These are phyloP conservation scores for Mycena vulgaris DNA, from an alignment of 768 basidiomycete genomes.

Conservation along the genomic window DNA sequence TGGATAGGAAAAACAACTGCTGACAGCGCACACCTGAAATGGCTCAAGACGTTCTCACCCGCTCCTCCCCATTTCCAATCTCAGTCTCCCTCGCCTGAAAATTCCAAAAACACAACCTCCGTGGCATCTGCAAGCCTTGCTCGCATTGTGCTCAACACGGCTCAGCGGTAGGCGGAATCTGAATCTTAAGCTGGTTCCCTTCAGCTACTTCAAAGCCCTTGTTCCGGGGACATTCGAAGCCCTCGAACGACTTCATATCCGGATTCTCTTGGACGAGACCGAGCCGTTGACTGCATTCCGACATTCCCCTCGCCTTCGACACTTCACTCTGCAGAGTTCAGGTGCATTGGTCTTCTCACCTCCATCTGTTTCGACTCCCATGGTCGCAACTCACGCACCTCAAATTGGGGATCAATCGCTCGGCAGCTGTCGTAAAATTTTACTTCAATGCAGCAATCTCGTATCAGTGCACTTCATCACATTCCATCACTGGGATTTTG, in stretches of 20 bases:
- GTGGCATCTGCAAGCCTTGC: not conserved
- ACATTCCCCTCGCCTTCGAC: slow-evolving; percentile 14
- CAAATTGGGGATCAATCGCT: not conserved
- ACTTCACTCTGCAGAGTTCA: not conserved
- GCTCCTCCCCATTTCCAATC: slow-evolving; percentile 22
- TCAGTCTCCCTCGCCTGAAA: slow-evolving; percentile 8
- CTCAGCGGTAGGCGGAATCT: not conserved
- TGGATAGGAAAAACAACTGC: not conserved
- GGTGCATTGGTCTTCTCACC: not conserved
- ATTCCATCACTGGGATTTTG: not conserved
- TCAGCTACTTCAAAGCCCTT: not conserved
- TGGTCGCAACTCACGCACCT: slow-evolving; percentile 19
- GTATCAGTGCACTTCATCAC: not conserved
- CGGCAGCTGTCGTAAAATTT: not conserved
- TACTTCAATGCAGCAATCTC: slow-evolving; percentile 19
- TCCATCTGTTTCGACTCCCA: slow-evolving; percentile 3
- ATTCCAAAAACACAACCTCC: not conserved
- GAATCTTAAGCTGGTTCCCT: not conserved
- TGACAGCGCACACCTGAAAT: not conserved
- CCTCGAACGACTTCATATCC: slow-evolving; percentile 9
- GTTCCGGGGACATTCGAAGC: not conserved
- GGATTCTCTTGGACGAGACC: no score
- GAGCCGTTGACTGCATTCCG: not conserved
- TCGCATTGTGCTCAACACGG: not conserved
- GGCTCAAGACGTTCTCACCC: slow-evolving; percentile 4